Conservation (phyloP, 257 asterid species). For the Ilex aquifolium region DNA sequence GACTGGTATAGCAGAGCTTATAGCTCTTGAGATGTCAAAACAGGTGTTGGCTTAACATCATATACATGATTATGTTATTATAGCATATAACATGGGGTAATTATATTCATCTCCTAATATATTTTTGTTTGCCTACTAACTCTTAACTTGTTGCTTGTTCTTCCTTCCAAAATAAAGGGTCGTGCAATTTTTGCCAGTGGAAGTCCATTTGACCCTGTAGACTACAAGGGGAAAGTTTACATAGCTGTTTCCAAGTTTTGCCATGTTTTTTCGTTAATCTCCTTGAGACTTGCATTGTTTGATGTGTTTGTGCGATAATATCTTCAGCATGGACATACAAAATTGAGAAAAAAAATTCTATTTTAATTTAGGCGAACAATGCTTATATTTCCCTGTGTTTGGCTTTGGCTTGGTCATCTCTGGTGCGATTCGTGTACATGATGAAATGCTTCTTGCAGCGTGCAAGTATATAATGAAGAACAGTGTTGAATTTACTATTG, state of each 20-base stretch:
- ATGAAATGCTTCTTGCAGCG: slow-evolving; percentile 93
- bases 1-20: slow-evolving; percentile 94
- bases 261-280: no score
- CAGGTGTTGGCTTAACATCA: slow-evolving; percentile 35
- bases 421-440: slow-evolving; percentile 90
- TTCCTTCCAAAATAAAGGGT: slow-evolving; percentile 41
- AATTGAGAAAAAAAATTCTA: no score
- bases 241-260: no score
- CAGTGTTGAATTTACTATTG: neutral
- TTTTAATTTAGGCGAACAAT: no score
- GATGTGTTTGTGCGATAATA: no score
- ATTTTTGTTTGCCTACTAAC: neutral
- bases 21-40: slow-evolving; percentile 87
- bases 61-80: neutral
- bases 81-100: neutral
- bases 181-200: slow-evolving; percentile 87
- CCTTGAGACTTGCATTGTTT: no score
- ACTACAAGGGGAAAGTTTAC: slow-evolving; percentile 47
- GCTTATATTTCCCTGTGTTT: slow-evolving; percentile 87
- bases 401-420: slow-evolving; percentile 89
- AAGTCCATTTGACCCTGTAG: slow-evolving; percentile 84
- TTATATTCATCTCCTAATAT: neutral
- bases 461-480: slow-evolving; percentile 43
- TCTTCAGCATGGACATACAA: no score
- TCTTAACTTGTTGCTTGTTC: slow-evolving; percentile 4